Base-by-base conservation (phyloP, 805 yeast species). In the Ogataea nakhonphanomensis region DNA sequence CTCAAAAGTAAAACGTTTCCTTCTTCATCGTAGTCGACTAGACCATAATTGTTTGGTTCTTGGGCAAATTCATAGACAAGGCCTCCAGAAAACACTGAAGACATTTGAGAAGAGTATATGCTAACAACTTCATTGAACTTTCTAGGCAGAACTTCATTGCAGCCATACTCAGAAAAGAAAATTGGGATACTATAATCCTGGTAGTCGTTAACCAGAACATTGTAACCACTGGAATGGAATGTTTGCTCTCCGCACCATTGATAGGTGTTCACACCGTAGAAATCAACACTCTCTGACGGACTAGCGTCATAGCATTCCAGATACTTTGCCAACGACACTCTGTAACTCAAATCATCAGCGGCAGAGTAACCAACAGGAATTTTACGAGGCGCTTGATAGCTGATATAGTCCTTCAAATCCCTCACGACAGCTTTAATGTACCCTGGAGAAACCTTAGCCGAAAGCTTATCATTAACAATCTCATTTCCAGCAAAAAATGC, bases 341-440 rank as follows among this genome's bases (percentile, higher is more conserved):
- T 71, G 62, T 76, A 90, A 37, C 71, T 64, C 44, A 90, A 70
- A 55, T 90, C 97, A 64, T 91, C 98, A 1, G 97, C 98, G 0
- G 98, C 97, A 0, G 97, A 88, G 60, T 91, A 91, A 0, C 98
- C 98, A 26, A 91, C 86, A 0, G 98, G 98, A 12, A 91, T 76
- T 10, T 55, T 54, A 40, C 99, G 72, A 1, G 78, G 73, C 3
- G 79, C 62, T 53, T 86, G 76, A 21, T 58, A 53, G 7, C 65
- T 58, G 45, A 87, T 79, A 57, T 84, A 91, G 22, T 65, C 65
- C 60, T 90, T 90, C 67, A 91, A 74, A 62, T 91, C 97, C 35
- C 91, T 70, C 5, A 88, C 69, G 22, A 90, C 72, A 0, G 86
- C 89, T 54, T 88, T 87, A 30, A 91, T 69, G 57, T 79, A 91